phyloP scores from a whole-genome alignment of 192 early-diverging fungal species.

The Chytriomyces sp. region DNA sequence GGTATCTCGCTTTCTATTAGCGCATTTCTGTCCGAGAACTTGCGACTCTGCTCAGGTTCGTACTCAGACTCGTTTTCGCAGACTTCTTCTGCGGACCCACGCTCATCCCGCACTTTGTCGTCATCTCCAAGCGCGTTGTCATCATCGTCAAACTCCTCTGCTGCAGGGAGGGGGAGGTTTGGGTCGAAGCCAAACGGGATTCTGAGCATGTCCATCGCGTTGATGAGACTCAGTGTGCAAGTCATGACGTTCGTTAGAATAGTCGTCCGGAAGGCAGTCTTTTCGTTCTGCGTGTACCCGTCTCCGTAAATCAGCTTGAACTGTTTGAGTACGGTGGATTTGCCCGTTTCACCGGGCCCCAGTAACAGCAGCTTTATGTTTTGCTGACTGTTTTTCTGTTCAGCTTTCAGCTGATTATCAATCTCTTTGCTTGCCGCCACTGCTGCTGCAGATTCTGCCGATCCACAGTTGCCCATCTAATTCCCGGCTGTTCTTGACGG shows the following conservation, averaged over 20 bases:
- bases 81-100: constrained; percentile 8
- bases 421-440: constrained; percentile 58
- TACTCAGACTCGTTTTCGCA: constrained; percentile 14
- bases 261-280: constrained; percentile 38
- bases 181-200: constrained; percentile 35
- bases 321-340: constrained; percentile 56
- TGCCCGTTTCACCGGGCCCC: constrained; percentile 53
- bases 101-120: constrained; percentile 36
- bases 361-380: constrained; percentile 49
- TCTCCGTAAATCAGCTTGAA: constrained; percentile 52
- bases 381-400: constrained; percentile 42
- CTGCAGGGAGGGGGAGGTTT: neutral
- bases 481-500: too few relatives aligned
- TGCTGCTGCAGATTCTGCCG: constrained; percentile 41
- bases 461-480: constrained; percentile 45
- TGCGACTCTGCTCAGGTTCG: neutral
- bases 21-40: neutral
- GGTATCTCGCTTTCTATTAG: constrained; percentile 65
- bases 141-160: neutral
- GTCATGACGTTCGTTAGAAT: constrained; percentile 47
- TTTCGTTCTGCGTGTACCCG: constrained; percentile 44
- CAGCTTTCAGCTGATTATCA: constrained; percentile 50
- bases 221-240: constrained; percentile 37
- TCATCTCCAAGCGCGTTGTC: constrained; percentile 38
- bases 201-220: constrained; percentile 47